phyloP scores from a whole-genome alignment of 1,139 yeast genomes.

The Eremothecium gossypii region DNA sequence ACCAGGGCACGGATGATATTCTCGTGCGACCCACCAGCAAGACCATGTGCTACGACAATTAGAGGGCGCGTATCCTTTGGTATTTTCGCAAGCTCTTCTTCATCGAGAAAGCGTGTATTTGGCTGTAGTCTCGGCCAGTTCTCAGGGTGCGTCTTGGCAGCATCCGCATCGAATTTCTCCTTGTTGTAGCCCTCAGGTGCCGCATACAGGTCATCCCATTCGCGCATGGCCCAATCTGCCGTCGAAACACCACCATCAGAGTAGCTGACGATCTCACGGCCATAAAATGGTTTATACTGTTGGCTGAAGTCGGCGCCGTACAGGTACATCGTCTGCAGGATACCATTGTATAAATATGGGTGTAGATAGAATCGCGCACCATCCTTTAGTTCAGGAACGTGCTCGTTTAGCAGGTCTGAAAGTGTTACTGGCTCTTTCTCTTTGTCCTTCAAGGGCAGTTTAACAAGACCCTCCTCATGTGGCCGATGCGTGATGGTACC shows the following conservation, averaged over 20 bases:
- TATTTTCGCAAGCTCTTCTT: conserved; percentile 37
- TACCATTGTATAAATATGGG: conserved; percentile 63
- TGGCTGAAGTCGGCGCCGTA: conserved; percentile 46
- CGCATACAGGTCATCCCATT: conserved; percentile 33
- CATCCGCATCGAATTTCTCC: conserved; percentile 41
- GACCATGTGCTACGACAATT: conserved; percentile 68
- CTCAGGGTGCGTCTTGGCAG: conserved; percentile 48
- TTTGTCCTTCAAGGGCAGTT: conserved; percentile 32
- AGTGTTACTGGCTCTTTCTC: conserved; percentile 22
- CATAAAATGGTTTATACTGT: conserved; percentile 55
- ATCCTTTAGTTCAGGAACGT: conserved; percentile 40
- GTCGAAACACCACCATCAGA: conserved; percentile 62
- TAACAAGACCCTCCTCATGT: conserved; percentile 31
- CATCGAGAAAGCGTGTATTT: conserved; percentile 61
- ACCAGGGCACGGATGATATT: conserved; percentile 65
- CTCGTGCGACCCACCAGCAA: conserved; percentile 91
- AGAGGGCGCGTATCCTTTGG: conserved; percentile 45
- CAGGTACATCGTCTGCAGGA: conserved; percentile 65
- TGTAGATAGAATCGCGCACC: conserved; percentile 45
- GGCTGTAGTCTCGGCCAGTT: conserved; percentile 71
- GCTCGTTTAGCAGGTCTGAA: conserved; percentile 33
- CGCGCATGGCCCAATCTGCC: conserved; percentile 61
- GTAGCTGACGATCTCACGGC: conserved; percentile 58
- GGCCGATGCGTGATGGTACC: conserved; percentile 34
- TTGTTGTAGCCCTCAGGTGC: conserved; percentile 24